Evolutionary conservation across 208 protist genomes (phyloP).

Genomic region (Acanthamoeba healyi): DNA sequence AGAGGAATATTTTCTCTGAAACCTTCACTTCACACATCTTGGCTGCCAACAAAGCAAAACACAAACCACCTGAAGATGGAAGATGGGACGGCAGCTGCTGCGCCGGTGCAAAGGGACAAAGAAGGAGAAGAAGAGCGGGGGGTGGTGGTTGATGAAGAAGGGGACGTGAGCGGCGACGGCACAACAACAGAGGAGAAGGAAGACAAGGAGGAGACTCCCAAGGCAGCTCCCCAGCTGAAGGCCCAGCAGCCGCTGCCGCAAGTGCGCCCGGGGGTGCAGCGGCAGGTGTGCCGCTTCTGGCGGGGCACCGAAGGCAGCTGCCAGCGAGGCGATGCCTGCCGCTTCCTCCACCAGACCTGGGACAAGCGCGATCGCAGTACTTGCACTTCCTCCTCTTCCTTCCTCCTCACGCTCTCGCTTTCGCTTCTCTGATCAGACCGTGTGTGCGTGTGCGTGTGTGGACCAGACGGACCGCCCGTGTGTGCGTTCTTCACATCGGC

Average conservation of each 20-base stretch:
- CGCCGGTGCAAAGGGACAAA: no score
- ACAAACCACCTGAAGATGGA: no score
- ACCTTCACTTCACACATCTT: no score
- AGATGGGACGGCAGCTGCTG: no score
- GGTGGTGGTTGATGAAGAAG: no score
- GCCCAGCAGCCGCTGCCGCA: background rate
- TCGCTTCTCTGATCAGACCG: background rate
- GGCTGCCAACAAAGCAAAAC: no score
- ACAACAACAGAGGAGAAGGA: no score
- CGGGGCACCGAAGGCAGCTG: background rate
- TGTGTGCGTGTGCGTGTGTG: background rate
- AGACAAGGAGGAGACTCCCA: no score
- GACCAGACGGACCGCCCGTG: background rate
- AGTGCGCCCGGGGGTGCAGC: background rate
- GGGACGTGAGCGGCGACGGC: no score
- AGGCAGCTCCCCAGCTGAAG: background rate
- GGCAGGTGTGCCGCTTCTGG: conserved; percentile 8
- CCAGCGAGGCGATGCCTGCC: background rate
- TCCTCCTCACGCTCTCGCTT: background rate
- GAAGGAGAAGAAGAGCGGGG: no score
- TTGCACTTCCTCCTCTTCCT: background rate
- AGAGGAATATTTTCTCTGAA: conserved; percentile 4
- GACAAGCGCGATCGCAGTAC: background rate
- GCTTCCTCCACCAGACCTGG: background rate
- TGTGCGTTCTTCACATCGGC: conserved; percentile 2